Base-by-base conservation (phyloP, 1,284 basidiomycete genomes). In the Xerocomus amazonicus region DNA sequence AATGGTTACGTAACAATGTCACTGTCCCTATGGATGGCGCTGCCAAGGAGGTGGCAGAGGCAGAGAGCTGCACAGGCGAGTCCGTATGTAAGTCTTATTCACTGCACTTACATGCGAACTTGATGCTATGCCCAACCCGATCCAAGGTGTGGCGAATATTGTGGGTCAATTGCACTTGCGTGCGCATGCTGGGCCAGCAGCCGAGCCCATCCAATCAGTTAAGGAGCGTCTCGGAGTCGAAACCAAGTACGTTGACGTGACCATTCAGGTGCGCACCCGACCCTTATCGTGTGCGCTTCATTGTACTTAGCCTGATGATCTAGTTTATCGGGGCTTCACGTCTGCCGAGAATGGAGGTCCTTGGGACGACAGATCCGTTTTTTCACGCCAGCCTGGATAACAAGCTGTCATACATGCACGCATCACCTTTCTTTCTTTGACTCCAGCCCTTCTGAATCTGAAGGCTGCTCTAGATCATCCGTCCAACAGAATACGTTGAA, bases 311-410 rank as follows among this genome's bases (percentile, higher is more conserved):
- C 23, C 10, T 8, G 19, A 29, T 19, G 48, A 27, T 3, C 2
- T 50, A 87, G 75, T 88, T 88, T 52, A 85, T 87, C 41, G 80
- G 83, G 9, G 85, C 85, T 14, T 77, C 76, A 16, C 76, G 74
- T 6, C 63, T 89, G 23, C 84, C 87, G 0, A 83, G 76, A 73
- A 80, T 84, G 77, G 84, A 87, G 55, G 73, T 87, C 10, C 74
- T 84, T 1, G 86, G 84, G 8, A 68, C 73, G 9, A 79, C 80
- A 3, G 83, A 89, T 67, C 84, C 86, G 1, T 89, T 85, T 57
- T 85, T 89, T 59, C 73, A 82, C 23, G 85, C 84, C 4, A 78
- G 75, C 48, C 64, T 89, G 44, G 85, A 88, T 61, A 69, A 76
- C 52, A 71, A 72, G 46, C 68, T 88, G 23, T 75, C 77, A 17